Evolutionary conservation across 2,329 filamentous ascomycete species (phyloP).

Genomic region (Penicillium sp.): DNA sequence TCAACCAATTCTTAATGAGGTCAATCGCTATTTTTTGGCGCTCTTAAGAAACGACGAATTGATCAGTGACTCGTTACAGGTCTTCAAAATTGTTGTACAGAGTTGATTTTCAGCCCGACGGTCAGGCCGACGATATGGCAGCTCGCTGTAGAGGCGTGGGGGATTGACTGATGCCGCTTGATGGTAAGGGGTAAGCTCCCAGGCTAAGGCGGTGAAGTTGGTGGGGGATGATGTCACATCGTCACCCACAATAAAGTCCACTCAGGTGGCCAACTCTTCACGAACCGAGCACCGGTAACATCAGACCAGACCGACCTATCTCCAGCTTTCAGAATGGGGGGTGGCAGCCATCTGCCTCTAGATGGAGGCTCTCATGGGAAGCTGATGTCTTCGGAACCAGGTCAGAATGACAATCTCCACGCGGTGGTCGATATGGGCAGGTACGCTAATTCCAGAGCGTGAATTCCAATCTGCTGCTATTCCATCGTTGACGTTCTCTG

Average conservation of each 20-base stretch:
- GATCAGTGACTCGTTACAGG: no score
- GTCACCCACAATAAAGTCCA: no score
- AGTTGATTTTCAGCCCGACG: no score
- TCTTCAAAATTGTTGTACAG: no score
- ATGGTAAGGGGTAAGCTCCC: no score
- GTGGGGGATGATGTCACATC: neutral
- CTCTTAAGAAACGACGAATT: no score
- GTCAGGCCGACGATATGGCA: no score
- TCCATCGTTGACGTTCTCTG: constrained; percentile 2
- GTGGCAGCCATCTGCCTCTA: constrained; percentile 10
- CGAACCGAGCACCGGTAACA: neutral
- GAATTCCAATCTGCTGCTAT: neutral
- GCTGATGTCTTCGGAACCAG: neutral
- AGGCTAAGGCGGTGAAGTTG: neutral
- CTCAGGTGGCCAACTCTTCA: neutral
- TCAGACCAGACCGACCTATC: neutral
- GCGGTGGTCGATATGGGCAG: constrained; percentile 46
- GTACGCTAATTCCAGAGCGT: constrained; percentile 24
- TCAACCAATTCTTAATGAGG: no score
- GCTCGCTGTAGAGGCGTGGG: no score
- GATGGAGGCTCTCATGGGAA: neutral
- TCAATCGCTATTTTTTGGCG: no score
- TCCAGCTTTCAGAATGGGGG: constrained; percentile 11
- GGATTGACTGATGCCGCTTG: no score
- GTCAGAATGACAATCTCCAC: constrained; percentile 30